Base-by-base conservation (phyloP, 805 yeast genomes). In the Candida koratica region DNA sequence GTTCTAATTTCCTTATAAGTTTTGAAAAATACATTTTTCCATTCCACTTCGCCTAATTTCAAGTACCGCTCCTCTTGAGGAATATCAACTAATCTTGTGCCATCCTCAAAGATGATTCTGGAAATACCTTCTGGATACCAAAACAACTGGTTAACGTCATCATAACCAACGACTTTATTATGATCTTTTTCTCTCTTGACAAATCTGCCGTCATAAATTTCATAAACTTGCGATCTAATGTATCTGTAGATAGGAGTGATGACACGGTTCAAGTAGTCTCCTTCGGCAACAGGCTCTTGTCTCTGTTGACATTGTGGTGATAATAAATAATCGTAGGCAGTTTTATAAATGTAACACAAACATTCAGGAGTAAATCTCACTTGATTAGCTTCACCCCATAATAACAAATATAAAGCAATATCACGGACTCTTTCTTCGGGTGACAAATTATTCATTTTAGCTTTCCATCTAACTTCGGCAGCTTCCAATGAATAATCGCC, bases 91-190 rank as follows among this genome's bases (percentile, higher is more conserved):
- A 93, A 71, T 60, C 96, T 81, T 13, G 95, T 73, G 48, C 96
- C 96, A 58, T 93, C 97, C 58, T 84, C 93, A 53, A 90, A 77
- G 34, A 82, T 76, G 52, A 93, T 89, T 65, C 93, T 82, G 42
- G 94, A 81, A 47, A 93, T 84, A 74, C 98, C 99, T 68, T 94
- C 97, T 32, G 97, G 97, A 67, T 94, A 93, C 99, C 99, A 93
- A 69, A 94, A 93, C 52, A 93, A 75, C 73, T 93, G 99, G 65
- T 93, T 93, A 43, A 93, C 95, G 71, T 93, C 99, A 70, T 93
- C 99, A 62, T 93, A 93, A 62, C 98, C 94, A 53, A 84, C 75
- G 45, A 84, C 69, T 47, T 78, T 69, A 65, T 81, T 81, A 64
- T 84, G 95, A 60, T 84, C 95, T 56, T 69, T 79, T 69, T 84